phyloP scores from a whole-genome alignment of 2,329 filamentous ascomycete genomes.

The Neopestalotiopsis clavispora region DNA sequence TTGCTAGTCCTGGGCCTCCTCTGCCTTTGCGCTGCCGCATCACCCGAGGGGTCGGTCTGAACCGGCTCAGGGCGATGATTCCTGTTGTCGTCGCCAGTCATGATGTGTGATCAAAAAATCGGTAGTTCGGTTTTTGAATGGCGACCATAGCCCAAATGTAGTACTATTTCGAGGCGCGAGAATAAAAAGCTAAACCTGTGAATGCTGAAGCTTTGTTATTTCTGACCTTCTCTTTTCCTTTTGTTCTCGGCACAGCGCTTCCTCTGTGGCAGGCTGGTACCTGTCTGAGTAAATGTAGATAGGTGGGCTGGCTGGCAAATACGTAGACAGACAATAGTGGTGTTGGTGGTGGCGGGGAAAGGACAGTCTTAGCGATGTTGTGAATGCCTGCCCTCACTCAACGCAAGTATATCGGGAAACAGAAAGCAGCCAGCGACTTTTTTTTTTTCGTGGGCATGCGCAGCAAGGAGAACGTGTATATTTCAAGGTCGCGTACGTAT shows the following conservation, averaged over 20 bases:
- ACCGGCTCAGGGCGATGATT: slow-evolving; percentile 16
- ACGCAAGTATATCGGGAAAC: background rate
- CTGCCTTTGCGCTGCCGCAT: slow-evolving; percentile 32
- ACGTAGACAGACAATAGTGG: background rate
- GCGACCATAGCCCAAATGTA: slow-evolving; percentile 6
- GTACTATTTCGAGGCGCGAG: background rate
- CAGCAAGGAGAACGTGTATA: background rate
- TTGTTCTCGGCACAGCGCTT: background rate
- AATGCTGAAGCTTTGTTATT: background rate
- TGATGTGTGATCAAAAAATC: slow-evolving; percentile 3
- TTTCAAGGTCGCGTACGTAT: background rate
- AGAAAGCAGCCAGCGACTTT: background rate
- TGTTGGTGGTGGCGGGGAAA: background rate
- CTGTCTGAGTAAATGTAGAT: too few species aligned
- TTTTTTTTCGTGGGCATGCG: background rate
- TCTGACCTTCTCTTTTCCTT: background rate
- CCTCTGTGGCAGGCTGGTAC: background rate
- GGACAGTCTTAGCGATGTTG: background rate
- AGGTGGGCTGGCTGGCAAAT: too few species aligned
- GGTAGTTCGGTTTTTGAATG: background rate
- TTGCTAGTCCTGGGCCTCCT: slow-evolving; percentile 58
- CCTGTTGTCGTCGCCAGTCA: slow-evolving; percentile 16
- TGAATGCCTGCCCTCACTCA: background rate
- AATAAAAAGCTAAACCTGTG: background rate
- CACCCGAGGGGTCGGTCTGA: slow-evolving; percentile 22